Evolutionary conservation across 306 rosid species (phyloP), one percentile per base, ranked within the genome.

Genomic region (Oxytropis ochrocephala): DNA sequence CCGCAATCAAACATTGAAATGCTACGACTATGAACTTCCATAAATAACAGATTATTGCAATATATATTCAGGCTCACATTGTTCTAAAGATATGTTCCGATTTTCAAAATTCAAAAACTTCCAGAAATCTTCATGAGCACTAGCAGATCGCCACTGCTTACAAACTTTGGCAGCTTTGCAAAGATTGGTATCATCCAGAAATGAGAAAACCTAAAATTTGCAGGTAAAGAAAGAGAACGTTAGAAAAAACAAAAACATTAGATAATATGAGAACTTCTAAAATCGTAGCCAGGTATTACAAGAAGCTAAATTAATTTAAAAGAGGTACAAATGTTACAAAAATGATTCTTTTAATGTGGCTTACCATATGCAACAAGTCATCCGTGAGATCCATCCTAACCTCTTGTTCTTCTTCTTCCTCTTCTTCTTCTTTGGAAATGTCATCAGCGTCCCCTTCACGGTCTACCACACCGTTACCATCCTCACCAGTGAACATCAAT

Each of bases 61-160:
- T 35, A 47, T 11, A 13, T 49, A 32, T 52, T 48, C 55, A 57
- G 66, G 73, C 97, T 86, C 83, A 95, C 99, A 95, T 85, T 95
- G 99, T 46, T 91, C 92, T 8, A 81, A 46, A 50, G 99, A 87
- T 73, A 95, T 91, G 80, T 85, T 91, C 41, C 92, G 84, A 69
- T 95, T 85, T 81, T 91, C 95, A 85, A 95, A 91, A 84, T 87
- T 83, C 83, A 95, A 87, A 76, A 81, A 78, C 74, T 79, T 91
- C 99, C 99, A 95, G 73, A 95, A 95, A 81, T 95, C 99, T 79
- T 89, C 99, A 75, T 95, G 99, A 35, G 95, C 91, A 87, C 99
- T 89, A 60, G 97, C 99, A 67, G 74, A 63, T 77, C 89, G 87
- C 99, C 99, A 95, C 75, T 95, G 99, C 80, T 80, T 84, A 76